A percentile compares a stretch with the other conserved stretches of the same genome.
These are phyloP conservation scores for Beta lomatogona DNA, from an alignment of 179 eudicot species.

Conservation along the genomic window DNA sequence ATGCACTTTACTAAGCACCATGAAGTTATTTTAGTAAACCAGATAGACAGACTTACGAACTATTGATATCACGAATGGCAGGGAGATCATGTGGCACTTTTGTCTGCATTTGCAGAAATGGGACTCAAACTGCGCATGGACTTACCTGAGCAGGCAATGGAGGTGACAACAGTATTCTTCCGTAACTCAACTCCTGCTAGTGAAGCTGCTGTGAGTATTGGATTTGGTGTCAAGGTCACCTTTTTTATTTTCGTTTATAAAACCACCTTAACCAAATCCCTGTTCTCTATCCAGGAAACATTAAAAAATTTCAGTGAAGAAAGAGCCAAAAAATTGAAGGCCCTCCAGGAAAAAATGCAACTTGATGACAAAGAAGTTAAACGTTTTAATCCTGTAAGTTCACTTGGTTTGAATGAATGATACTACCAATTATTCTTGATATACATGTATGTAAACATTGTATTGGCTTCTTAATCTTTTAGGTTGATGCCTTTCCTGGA, in stretches of 20 bases:
- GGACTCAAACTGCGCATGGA: slow-evolving; percentile 91
- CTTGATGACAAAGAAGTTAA: slow-evolving; percentile 74
- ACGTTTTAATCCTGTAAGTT: slow-evolving; percentile 92
- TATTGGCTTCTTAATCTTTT: slow-evolving; percentile 24
- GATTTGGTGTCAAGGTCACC: neutral
- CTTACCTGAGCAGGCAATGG: slow-evolving; percentile 98
- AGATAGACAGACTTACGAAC: neutral
- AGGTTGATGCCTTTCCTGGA: slow-evolving; percentile 99
- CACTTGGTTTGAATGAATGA: neutral
- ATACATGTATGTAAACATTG: neutral
- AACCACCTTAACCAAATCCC: slow-evolving; percentile 6
- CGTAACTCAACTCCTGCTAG: slow-evolving; percentile 79
- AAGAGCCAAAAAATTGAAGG: slow-evolving; percentile 66
- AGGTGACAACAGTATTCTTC: slow-evolving; percentile 79
- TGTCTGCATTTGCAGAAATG: slow-evolving; percentile 96
- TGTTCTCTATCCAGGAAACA: slow-evolving; percentile 51
- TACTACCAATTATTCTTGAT: neutral
- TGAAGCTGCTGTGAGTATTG: slow-evolving; percentile 69
- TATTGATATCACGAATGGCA: slow-evolving; percentile 33
- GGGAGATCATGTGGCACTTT: slow-evolving; percentile 98
- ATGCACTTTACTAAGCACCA: neutral
- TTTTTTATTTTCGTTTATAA: neutral
- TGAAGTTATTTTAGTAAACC: neutral
- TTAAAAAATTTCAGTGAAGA: slow-evolving; percentile 69
- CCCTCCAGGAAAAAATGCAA: slow-evolving; percentile 73